phyloP scores from a whole-genome alignment of 805 yeast species.

The Kluyveromyces siamensis region DNA sequence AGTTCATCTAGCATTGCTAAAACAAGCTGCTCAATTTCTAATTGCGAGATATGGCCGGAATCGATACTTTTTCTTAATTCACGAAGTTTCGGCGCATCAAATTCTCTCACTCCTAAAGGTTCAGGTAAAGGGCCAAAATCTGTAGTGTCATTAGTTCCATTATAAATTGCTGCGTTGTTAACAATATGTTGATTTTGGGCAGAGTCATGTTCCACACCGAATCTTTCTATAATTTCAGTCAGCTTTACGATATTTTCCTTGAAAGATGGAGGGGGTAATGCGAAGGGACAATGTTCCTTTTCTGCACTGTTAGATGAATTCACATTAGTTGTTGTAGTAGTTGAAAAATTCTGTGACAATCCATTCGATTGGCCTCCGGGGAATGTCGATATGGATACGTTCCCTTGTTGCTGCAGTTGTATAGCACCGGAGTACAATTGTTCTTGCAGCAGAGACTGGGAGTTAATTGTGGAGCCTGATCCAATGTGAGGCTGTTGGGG shows the following conservation, averaged over 20 bases:
- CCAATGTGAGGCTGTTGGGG: conserved; percentile 7
- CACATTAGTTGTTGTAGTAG: not conserved
- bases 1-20: conserved; percentile 79
- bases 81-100: conserved; percentile 81
- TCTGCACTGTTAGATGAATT: conserved; percentile 13
- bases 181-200: conserved; percentile 36
- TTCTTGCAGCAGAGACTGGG: conserved; percentile 26
- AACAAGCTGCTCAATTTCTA: conserved; percentile 74
- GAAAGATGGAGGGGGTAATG: conserved; percentile 26
- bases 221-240: conserved; percentile 15
- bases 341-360: conserved; percentile 2
- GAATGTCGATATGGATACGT: conserved; percentile 20
- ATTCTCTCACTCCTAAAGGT: conserved; percentile 53
- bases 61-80: conserved; percentile 76
- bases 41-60: conserved; percentile 38
- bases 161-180: conserved; percentile 34
- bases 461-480: conserved; percentile 5
- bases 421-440: conserved; percentile 27
- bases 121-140: conserved; percentile 74
- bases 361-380: not conserved
- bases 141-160: conserved; percentile 36
- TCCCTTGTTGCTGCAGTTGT: conserved; percentile 27
- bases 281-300: conserved; percentile 29
- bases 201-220: conserved; percentile 17
- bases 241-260: conserved; percentile 11